Conservation (phyloP, 2,329 filamentous ascomycete genomes). For the Aspergillus ochraceoroseus region DNA sequence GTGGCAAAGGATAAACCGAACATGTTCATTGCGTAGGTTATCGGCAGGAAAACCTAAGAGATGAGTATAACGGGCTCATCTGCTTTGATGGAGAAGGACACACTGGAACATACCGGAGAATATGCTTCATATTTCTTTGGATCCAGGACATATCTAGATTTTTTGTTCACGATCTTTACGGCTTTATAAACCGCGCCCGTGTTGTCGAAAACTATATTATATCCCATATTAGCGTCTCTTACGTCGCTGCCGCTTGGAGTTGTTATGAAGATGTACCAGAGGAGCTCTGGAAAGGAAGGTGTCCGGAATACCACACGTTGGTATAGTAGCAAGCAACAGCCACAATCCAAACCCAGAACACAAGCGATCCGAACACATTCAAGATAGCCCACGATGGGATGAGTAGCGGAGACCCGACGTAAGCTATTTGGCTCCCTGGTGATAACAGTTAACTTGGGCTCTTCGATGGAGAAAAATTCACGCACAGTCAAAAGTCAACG, state of each 20-base stretch:
- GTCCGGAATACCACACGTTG: conserved; percentile 59
- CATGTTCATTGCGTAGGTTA: conserved; percentile 28
- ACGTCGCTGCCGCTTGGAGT: too few relatives aligned
- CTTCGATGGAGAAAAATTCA: conserved; percentile 39
- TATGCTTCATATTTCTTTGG: conserved; percentile 59
- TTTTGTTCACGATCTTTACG: conserved; percentile 52
- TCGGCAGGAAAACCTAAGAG: conserved; percentile 25
- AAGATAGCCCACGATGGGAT: conserved; percentile 65
- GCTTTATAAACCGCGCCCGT: conserved; percentile 60
- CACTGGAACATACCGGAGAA: conserved; percentile 55
- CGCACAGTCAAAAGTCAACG: conserved; percentile 44
- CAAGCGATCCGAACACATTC: conserved; percentile 62
- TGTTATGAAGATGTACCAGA: conserved; percentile 17
- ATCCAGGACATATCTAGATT: conserved; percentile 56
- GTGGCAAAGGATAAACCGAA: conserved; percentile 61
- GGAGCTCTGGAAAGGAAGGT: conserved; percentile 52
- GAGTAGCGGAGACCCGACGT: conserved; percentile 50
- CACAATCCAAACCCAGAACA: conserved; percentile 57
- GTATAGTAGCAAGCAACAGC: conserved; percentile 59
- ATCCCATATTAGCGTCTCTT: too few relatives aligned
- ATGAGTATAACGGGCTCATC: background rate
- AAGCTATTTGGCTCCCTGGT: conserved; percentile 27
- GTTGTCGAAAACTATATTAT: conserved; percentile 60
- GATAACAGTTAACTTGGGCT: background rate
- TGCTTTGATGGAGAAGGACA: conserved; percentile 49